A percentile compares a stretch with the other conserved stretches of the same genome.
Conservation (phyloP, 192 early-diverging fungal species). For the Allomyces javanicus region DNA sequence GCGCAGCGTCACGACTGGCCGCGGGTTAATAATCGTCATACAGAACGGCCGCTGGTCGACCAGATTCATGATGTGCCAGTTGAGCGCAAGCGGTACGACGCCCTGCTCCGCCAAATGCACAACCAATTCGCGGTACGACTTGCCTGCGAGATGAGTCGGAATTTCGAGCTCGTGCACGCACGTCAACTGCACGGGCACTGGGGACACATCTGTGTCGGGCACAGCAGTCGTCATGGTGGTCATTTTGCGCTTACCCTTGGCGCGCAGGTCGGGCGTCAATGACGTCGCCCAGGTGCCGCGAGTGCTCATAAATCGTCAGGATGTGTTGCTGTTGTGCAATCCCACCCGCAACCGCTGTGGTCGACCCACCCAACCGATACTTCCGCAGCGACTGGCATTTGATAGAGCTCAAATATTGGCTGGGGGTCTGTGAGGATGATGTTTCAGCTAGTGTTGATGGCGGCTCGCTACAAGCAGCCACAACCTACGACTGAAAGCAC, state of each 20-base stretch:
- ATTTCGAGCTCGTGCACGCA: slow-evolving; percentile 24
- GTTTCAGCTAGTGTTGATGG: too few species aligned
- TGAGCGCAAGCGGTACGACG: slow-evolving; percentile 38
- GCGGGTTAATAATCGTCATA: slow-evolving; percentile 41
- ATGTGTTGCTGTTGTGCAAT: too few species aligned
- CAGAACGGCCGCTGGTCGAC: slow-evolving; percentile 17
- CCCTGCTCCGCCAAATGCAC: slow-evolving; percentile 21
- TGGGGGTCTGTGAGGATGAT: too few species aligned
- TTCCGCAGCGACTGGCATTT: too few species aligned
- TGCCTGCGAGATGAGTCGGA: slow-evolving; percentile 19
- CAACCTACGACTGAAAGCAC: too few species aligned
- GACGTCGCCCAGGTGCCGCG: background rate
- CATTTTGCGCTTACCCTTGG: slow-evolving; percentile 12
- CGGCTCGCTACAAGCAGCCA: too few species aligned
- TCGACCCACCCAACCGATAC: too few species aligned
- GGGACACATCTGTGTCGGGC: slow-evolving; percentile 4
- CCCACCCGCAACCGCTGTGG: too few species aligned
- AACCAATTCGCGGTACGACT: slow-evolving; percentile 26
- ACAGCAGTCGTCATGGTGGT: background rate
- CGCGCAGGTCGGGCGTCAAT: slow-evolving; percentile 3
- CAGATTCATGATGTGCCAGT: slow-evolving; percentile 28
- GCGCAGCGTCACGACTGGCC: slow-evolving; percentile 20
- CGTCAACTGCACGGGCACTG: slow-evolving; percentile 13
- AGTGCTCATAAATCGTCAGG: too few species aligned
- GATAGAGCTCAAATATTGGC: too few species aligned